Evolutionary conservation across 2,329 filamentous ascomycete species (phyloP), one percentile per base, ranked within the genome.

Genomic region (Ramularia endophylla): DNA sequence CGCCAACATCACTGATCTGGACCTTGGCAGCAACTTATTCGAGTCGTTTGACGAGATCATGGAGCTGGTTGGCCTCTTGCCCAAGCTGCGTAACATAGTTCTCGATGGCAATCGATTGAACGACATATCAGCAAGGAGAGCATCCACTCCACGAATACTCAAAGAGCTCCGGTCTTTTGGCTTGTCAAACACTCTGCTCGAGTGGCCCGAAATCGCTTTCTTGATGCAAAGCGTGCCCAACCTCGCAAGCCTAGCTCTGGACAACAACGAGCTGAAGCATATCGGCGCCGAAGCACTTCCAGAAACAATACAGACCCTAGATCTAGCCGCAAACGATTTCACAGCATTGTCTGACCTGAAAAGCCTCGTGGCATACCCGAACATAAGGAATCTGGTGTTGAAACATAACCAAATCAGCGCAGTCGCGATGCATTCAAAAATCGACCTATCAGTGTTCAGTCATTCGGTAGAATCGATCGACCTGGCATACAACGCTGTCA

Each of bases 11-110:
- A 69, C 74, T 1, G 86, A 95, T 58, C 70, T 97, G 33, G 89
- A 95, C 59, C 63, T 98, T 30, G 88, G 88, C 57, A 77, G 87
- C 37, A 97, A 94, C 60, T 63, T 95, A 25, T 80, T 97, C 55
- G 78, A 81, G 41, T 67, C 66, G 8, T 76, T 89, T 61, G 66
- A 67, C 2, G 78, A 85, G 17, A 73, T 95, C 8, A 73, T 78
- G 13, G 70, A 75, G 2, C 84, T 97, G 28, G 92, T 86, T 59
- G 68, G 67, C 5, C 77, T 84, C 49, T 68, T 97, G 27, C 72
- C 74, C n/a, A 70, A 71, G 15, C 61, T 97, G 49, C 77, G 69
- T 42, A 48, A 40, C 19, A 29, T 62, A 25, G 52, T 48, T 7
- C 37, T 61, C 5, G 50, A 57, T 64, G 85, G 85, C 12, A 94